These are phyloP conservation scores for Candida nitratophila DNA, from an alignment of 805 yeast genomes.

Conservation along the genomic window DNA sequence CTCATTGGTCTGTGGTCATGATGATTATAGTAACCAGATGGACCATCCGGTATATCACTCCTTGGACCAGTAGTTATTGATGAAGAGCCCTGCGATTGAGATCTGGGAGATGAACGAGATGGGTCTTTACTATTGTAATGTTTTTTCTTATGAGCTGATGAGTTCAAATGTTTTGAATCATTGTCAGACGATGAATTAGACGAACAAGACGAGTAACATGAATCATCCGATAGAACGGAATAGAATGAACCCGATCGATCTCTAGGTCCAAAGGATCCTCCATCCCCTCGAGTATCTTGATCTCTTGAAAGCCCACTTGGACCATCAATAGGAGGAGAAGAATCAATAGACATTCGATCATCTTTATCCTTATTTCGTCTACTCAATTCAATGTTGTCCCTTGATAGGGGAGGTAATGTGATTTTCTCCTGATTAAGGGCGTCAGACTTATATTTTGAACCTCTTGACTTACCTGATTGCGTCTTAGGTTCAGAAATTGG, in stretches of 20 bases:
- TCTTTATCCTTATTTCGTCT: background rate
- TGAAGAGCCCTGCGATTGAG: too few species aligned
- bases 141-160: too few species aligned
- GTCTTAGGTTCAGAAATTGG: too few species aligned
- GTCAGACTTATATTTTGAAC: background rate
- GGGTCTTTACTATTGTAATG: too few species aligned
- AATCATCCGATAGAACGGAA: background rate
- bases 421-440: too few species aligned
- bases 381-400: background rate
- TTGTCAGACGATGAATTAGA: background rate
- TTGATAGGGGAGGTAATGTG: background rate
- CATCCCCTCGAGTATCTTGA: too few species aligned
- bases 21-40: conserved; percentile 5
- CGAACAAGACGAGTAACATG: background rate
- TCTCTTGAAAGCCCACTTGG: too few species aligned
- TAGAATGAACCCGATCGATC: background rate
- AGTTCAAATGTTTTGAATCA: background rate
- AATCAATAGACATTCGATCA: background rate
- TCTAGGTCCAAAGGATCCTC: background rate
- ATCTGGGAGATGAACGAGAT: too few species aligned
- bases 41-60: background rate
- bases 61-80: background rate
- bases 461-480: too few species aligned
- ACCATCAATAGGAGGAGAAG: too few species aligned
- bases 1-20: too few species aligned